Base-by-base conservation (phyloP, 2,329 filamentous ascomycete species). In the Fusarium subtropicale region DNA sequence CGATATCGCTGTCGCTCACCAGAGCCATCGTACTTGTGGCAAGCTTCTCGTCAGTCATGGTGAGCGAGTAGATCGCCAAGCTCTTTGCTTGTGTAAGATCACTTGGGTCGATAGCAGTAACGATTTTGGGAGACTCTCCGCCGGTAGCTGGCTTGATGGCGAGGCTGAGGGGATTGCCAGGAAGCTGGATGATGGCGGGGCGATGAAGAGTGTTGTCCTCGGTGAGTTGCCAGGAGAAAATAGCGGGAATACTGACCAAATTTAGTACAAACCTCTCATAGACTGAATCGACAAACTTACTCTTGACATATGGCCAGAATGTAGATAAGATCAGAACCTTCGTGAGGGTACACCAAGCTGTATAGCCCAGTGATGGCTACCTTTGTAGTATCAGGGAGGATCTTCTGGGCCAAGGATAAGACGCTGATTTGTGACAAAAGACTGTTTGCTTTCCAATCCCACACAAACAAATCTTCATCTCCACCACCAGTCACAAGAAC, bases 401-500 rank as follows among this genome's bases (percentile, higher is more conserved):
- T 76, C 24, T 80, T 73, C 56, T 78, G 77, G 1, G 83, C 82
- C 9, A 81, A 77, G 2, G 74, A 74, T 8, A 86, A 78, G 20
- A 93, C 69, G 61, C 87, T 84, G 4, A 86, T 78, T 71, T 83
- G 88, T 26, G 85, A 83, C 1, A 90, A 75, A 28, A 92, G 76
- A 20, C 77, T 79, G 18, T 85, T 86, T 1, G 79, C 80, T 42
- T 81, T 80, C 95, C 95, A 99, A 67, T 94, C 85, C 94, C 94
- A 99, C 0, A 94, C 82, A 64, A 91, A 88, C 12, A 99, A 76
- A 68, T 90, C 86, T 61, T 90, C 84, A 73, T 98, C 95, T 6
- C 95, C 96, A 50, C 95, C 95, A 12, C 93, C 96, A 8, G 94
- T 97, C 33, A 98, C 81, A 31, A 99, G 85, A 2, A 91, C 71